phyloP scores from a whole-genome alignment of 2,329 filamentous ascomycete genomes.

The Verticillium klebahnii region DNA sequence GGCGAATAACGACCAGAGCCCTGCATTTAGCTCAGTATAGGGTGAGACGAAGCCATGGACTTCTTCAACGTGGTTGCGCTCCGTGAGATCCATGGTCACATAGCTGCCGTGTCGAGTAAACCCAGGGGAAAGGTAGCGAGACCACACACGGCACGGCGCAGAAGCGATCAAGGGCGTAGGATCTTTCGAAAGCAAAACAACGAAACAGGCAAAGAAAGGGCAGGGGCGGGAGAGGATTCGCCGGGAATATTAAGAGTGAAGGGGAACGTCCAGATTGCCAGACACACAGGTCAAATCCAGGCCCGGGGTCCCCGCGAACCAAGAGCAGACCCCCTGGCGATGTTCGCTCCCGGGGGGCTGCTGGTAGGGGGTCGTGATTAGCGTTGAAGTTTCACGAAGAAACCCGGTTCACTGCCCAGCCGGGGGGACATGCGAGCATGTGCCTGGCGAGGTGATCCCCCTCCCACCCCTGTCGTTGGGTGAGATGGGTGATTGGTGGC shows the following conservation, averaged over 20 bases:
- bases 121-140: background rate
- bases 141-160: background rate
- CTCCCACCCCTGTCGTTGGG: background rate
- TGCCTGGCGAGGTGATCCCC: background rate
- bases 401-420: background rate
- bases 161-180: background rate
- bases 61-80: slow-evolving; percentile 16
- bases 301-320: background rate
- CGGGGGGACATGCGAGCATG: background rate
- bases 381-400: background rate
- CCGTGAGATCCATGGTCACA: background rate
- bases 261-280: background rate
- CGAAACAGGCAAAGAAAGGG: background rate
- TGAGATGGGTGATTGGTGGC: background rate
- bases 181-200: background rate
- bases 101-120: background rate
- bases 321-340: background rate
- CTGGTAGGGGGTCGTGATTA: background rate
- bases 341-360: background rate
- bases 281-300: background rate
- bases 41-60: slow-evolving; percentile 23
- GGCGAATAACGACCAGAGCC: slow-evolving; percentile 26
- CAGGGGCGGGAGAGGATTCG: background rate
- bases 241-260: background rate
- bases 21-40: slow-evolving; percentile 24